Evolutionary conservation across 176 grass and related monocot species (phyloP), one percentile per base, ranked within the genome.

Genomic region (Areca catechu): DNA sequence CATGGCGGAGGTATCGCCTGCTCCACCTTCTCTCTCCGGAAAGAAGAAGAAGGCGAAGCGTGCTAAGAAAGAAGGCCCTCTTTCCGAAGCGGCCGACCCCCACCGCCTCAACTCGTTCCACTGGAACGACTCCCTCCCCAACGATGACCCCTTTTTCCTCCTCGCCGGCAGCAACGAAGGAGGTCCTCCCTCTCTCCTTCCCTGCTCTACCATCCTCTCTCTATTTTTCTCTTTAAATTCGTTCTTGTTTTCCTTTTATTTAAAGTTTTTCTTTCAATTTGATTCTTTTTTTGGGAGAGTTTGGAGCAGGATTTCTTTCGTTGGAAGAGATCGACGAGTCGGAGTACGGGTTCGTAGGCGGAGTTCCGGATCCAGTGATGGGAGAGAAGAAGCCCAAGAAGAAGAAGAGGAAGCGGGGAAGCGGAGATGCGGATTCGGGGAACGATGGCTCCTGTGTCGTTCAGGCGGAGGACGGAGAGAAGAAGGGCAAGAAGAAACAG

Each of bases 291-390:
- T 43, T 12, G 9, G 34, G 34, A 5, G 34, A 5, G 16, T 70
- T 71, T 64, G 50, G 64, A 24, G 22, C 67, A 96, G 87, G 93
- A 17, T 98, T 98, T 70, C 78, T 98, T 50, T 83, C 83, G 56
- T 52, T 98, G 54, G 93, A 98, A 70, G 93, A 98, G 70, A 85
- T 98, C 23, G 93, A 98, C 60, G 93, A 88, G 65, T 79, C 75
- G 0, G 81, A 88, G 12, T 92, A 75, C 47, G 78, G 76, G 17
- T 75, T 92, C 24, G 50, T 91, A 1, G 84, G 78, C 4, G 67
- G 74, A 56, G 24, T 48, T 34, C 15, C 54, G 24, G 74, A 65
- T 22, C 66, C 68, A 7, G 16, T 75, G 47, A 79, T 53, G 60
- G 57, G 14, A 58, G 47, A 25, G 5, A 75, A 75, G 30, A 69